A percentile compares a stretch with the other conserved stretches of the same genome.
These are phyloP conservation scores for Lentinula raphanica DNA, from an alignment of 768 basidiomycete species.

Conservation along the genomic window DNA sequence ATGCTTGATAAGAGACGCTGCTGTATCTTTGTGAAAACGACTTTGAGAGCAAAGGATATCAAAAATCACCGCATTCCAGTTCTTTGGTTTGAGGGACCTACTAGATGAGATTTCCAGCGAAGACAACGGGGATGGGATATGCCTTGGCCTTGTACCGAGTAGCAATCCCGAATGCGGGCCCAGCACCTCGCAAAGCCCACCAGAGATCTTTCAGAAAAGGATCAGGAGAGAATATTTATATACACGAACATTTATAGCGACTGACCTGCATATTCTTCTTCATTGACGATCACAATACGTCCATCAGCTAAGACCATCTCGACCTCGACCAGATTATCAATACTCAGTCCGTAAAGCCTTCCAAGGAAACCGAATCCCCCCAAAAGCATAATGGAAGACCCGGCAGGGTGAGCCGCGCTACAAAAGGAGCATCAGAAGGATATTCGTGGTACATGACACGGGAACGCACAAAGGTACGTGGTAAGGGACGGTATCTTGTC, in stretches of 20 bases:
- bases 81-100: slow-evolving; percentile 31
- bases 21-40: slow-evolving; percentile 82
- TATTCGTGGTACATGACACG: not conserved
- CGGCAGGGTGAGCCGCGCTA: slow-evolving; percentile 75
- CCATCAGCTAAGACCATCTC: slow-evolving; percentile 93
- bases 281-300: slow-evolving; percentile 70
- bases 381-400: slow-evolving; percentile 74
- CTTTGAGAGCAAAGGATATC: slow-evolving; percentile 31
- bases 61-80: not conserved
- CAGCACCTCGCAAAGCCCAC: slow-evolving; percentile 86
- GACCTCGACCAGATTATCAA: slow-evolving; percentile 87
- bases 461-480: slow-evolving; percentile 69
- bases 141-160: slow-evolving; percentile 89
- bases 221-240: no score
- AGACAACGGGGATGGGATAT: slow-evolving; percentile 85
- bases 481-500: slow-evolving; percentile 60
- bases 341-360: slow-evolving; percentile 76
- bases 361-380: slow-evolving; percentile 89
- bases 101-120: slow-evolving; percentile 92
- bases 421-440: not conserved
- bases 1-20: slow-evolving; percentile 84
- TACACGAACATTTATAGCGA: no score
- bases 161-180: slow-evolving; percentile 76
- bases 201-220: slow-evolving; percentile 55
- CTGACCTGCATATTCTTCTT: slow-evolving; percentile 66